Evolutionary conservation across 371 early-diverging fungal species (phyloP).

Genomic region (Dentiscutata heterogama): DNA sequence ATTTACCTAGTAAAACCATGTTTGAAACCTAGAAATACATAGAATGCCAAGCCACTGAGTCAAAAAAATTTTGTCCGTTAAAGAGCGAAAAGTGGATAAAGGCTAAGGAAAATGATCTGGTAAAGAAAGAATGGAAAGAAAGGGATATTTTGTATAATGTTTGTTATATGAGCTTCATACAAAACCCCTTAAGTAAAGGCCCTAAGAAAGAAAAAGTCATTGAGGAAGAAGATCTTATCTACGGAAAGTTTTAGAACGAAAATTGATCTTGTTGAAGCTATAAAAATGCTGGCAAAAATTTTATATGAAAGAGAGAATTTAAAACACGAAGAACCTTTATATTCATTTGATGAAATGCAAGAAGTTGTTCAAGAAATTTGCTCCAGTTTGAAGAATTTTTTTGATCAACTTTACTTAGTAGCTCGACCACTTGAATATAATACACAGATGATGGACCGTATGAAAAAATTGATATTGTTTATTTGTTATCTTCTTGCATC

Average conservation of each 20-base stretch:
- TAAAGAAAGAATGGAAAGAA: no score
- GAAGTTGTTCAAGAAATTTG: slow-evolving; percentile 3
- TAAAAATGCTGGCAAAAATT: not conserved
- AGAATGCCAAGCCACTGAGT: no score
- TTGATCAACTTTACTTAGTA: slow-evolving; percentile 30
- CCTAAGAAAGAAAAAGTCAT: not conserved
- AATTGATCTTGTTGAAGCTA: not conserved
- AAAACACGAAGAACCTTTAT: not conserved
- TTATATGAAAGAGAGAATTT: slow-evolving; percentile 25
- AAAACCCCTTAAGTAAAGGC: not conserved
- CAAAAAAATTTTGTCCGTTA: no score
- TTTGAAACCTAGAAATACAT: no score
- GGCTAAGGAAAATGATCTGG: no score
- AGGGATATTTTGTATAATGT: no score
- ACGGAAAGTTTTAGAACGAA: not conserved
- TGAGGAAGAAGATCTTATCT: not conserved
- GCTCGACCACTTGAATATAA: slow-evolving; percentile 12
- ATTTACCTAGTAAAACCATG: no score
- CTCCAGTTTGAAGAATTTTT: slow-evolving; percentile 11
- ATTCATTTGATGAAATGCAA: slow-evolving; percentile 23
- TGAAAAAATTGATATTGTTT: slow-evolving; percentile 29
- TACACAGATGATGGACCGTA: not conserved
- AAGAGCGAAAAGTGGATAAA: no score
- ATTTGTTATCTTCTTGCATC: slow-evolving; percentile 36
- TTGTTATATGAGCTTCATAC: not conserved